Evolutionary conservation across 148 eudicot species (phyloP).

Genomic region (Rhododendron vialii): DNA sequence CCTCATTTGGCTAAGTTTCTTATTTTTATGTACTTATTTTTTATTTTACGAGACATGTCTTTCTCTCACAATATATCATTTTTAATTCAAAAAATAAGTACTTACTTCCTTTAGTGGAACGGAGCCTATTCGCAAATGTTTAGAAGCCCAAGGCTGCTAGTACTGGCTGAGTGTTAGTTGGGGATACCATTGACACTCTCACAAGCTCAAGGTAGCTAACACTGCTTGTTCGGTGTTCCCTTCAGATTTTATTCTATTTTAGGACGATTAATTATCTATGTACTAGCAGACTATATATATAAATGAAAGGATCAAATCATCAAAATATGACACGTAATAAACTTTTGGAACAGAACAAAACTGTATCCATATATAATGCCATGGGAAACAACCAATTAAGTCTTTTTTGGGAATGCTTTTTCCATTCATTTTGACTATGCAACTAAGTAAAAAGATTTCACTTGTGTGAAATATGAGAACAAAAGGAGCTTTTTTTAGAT

Average conservation of each 20-base stretch:
- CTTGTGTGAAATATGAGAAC: background rate
- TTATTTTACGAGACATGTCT: no score
- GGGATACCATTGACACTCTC: background rate
- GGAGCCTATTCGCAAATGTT: no score
- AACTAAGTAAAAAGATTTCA: background rate
- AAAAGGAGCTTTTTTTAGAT: background rate
- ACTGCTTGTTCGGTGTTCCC: slow-evolving; percentile 20
- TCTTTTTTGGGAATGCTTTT: background rate
- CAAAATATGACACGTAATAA: background rate
- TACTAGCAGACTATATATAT: no score
- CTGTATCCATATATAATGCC: background rate
- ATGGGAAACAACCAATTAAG: background rate
- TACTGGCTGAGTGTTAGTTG: background rate
- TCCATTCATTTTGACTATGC: background rate
- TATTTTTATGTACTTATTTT: no score
- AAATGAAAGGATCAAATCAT: background rate
- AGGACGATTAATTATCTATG: no score
- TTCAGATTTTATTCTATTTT: slow-evolving; percentile 16
- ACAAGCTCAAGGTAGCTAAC: background rate
- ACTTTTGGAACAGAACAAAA: background rate
- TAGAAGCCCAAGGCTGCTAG: no score
- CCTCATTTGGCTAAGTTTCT: no score
- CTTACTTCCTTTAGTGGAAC: no score
- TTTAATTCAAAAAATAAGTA: no score
- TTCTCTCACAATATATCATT: no score